Evolutionary conservation across 345 rosid species (phyloP).

Genomic region (Eutrema japonicum): DNA sequence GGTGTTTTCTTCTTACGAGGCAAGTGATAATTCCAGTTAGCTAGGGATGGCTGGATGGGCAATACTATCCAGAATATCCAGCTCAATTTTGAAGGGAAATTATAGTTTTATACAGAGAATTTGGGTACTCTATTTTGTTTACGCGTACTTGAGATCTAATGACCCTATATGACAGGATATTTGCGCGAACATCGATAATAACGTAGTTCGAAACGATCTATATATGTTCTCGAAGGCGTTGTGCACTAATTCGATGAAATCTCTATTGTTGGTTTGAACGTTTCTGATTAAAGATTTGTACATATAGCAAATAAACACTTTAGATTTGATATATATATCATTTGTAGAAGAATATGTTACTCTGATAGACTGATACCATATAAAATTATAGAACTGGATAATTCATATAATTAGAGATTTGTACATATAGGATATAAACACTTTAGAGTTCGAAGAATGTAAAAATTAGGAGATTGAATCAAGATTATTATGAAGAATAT

Average conservation of each 20-base stretch:
- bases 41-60: slow-evolving; percentile 20
- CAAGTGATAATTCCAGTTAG: not conserved
- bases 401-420: not conserved
- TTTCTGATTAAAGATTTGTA: not conserved
- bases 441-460: not conserved
- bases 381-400: not conserved
- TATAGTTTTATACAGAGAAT: not conserved
- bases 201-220: not conserved
- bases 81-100: slow-evolving; percentile 1
- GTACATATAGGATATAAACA: not conserved
- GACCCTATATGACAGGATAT: not conserved
- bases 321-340: not conserved
- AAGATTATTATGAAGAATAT: not conserved
- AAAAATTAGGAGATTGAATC: not conserved
- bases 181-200: not conserved
- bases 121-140: not conserved
- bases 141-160: slow-evolving; percentile 1
- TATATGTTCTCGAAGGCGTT: not conserved
- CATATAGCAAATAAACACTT: not conserved
- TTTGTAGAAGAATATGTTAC: not conserved
- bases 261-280: not conserved
- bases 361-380: not conserved
- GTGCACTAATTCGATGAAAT: not conserved
- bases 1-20: slow-evolving; percentile 31
- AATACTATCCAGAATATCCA: slow-evolving; percentile 12